Conservation (phyloP, 345 rosid species). For the Syzygium grande region DNA sequence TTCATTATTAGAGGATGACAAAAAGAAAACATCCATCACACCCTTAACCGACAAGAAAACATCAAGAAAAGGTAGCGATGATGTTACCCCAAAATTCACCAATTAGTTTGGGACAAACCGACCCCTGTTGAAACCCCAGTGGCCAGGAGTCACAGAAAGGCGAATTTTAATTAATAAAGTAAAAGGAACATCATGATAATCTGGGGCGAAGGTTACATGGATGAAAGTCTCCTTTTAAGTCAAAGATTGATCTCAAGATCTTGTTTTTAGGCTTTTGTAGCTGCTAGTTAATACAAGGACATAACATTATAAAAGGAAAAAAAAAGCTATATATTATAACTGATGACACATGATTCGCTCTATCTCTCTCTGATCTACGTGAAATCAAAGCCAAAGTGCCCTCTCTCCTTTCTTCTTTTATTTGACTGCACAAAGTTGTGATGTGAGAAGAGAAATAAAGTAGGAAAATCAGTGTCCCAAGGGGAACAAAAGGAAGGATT, state of each 20-base stretch:
- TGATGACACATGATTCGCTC: neutral
- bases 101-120: neutral
- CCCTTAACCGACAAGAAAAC: neutral
- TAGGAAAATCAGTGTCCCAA: neutral
- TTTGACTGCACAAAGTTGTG: slow-evolving; percentile 22
- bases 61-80: neutral
- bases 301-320: neutral
- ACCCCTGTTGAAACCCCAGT: slow-evolving; percentile 6
- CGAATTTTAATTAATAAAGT: neutral
- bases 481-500: neutral
- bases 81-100: neutral
- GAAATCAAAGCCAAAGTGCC: slow-evolving; percentile 11
- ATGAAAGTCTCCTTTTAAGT: slow-evolving; percentile 11
- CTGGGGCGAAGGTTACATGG: neutral
- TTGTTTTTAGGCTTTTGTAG: slow-evolving; percentile 1
- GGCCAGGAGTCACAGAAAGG: slow-evolving; percentile 15
- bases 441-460: neutral
- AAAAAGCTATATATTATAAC: neutral
- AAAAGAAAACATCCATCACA: neutral
- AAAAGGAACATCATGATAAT: neutral
- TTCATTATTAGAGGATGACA: neutral
- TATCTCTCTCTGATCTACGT: neutral
- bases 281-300: neutral
- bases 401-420: slow-evolving; percentile 11
- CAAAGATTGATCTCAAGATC: slow-evolving; percentile 26